Evolutionary conservation across 225 moss, liverwort and hornwort genomes (phyloP).

Genomic region (Polytrichum formosum): DNA sequence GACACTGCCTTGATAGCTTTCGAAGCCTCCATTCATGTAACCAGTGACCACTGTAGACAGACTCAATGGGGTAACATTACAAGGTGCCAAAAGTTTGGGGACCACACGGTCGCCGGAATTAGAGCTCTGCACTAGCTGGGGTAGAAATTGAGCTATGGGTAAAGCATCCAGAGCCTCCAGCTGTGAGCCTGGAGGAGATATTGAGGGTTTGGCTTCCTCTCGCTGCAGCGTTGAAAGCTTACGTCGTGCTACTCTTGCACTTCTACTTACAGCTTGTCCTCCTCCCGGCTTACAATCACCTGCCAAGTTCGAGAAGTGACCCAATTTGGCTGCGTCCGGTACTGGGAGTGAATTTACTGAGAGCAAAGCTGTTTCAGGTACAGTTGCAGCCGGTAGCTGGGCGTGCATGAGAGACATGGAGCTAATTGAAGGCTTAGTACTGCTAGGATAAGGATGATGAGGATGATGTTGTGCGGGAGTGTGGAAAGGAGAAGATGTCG

Average conservation of each 20-base stretch:
- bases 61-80: slow-evolving; percentile 6
- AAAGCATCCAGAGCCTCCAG: slow-evolving; percentile 17
- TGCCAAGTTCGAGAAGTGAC: not conserved
- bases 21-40: slow-evolving; percentile 4
- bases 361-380: not conserved
- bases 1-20: not conserved
- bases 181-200: not conserved
- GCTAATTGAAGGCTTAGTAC: too few species aligned
- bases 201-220: slow-evolving; percentile 6
- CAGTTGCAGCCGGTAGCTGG: slow-evolving; percentile 14
- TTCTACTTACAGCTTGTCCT: not conserved
- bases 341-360: not conserved
- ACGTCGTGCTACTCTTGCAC: not conserved
- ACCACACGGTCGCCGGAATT: slow-evolving; percentile 2
- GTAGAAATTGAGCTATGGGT: slow-evolving; percentile 1
- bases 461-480: slow-evolving; percentile 8
- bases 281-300: not conserved
- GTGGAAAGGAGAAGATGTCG: slow-evolving; percentile 3
- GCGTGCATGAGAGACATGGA: not conserved
- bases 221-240: not conserved
- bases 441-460: too few species aligned
- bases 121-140: not conserved
- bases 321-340: not conserved
- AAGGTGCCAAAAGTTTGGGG: slow-evolving; percentile 20
- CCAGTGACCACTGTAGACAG: not conserved